Evolutionary conservation across 2,329 filamentous ascomycete species (phyloP).

Genomic region (Annulohypoxylon truncatum): DNA sequence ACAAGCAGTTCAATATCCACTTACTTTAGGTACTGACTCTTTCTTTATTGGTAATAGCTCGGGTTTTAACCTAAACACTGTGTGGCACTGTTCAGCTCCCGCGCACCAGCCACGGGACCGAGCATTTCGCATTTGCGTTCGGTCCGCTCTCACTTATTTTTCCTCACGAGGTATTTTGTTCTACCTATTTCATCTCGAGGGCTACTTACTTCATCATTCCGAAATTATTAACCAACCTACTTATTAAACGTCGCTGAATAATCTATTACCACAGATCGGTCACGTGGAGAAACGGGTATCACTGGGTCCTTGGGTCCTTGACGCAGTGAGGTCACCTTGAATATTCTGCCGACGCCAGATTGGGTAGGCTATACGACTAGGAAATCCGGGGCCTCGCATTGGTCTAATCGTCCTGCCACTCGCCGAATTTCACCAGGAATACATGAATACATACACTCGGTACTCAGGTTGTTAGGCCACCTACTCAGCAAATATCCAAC

Average conservation of each 20-base stretch:
- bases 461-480: background rate
- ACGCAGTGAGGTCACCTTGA: conserved; percentile 36
- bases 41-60: conserved; percentile 26
- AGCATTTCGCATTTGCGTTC: background rate
- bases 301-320: conserved; percentile 24
- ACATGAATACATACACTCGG: background rate
- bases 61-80: conserved; percentile 21
- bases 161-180: conserved; percentile 18
- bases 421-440: conserved; percentile 24
- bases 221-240: conserved; percentile 8
- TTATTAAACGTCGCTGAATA: conserved; percentile 29
- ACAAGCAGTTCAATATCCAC: conserved; percentile 23
- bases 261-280: conserved; percentile 38
- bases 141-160: conserved; percentile 13
- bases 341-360: conserved; percentile 36
- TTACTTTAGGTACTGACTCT: conserved; percentile 9
- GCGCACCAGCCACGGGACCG: conserved; percentile 36
- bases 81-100: conserved; percentile 24
- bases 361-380: conserved; percentile 35
- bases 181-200: conserved; percentile 11
- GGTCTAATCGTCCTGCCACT: conserved; percentile 18
- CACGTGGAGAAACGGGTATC: conserved; percentile 39
- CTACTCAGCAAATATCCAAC: conserved; percentile 24
- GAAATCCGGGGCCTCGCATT: conserved; percentile 30
- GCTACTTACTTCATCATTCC: conserved; percentile 7